Conservation (phyloP, 225 moss, liverwort and hornwort species). For the Marchantia polymorpha region DNA sequence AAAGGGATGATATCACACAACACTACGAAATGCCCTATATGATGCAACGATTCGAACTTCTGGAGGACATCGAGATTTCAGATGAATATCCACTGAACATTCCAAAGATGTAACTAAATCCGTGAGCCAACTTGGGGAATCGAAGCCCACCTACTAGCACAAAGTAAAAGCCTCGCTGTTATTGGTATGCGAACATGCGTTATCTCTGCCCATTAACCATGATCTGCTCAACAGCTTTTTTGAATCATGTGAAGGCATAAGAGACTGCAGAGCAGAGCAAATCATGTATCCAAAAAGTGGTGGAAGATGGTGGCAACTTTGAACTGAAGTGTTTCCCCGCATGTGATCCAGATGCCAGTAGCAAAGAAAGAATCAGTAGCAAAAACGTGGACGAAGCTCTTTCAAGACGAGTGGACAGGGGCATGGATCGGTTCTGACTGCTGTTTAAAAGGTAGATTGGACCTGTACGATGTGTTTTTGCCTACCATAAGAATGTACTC, state of each 20-base stretch:
- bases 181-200: not conserved
- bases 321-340: not conserved
- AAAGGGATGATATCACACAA: too few species aligned
- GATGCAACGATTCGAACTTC: too few species aligned
- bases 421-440: too few species aligned
- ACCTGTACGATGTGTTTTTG: not conserved
- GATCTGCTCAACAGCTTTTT: not conserved
- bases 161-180: not conserved
- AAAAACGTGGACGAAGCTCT: not conserved
- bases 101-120: not conserved
- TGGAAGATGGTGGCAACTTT: not conserved
- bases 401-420: not conserved
- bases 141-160: not conserved
- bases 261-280: not conserved
- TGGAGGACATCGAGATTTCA: too few species aligned
- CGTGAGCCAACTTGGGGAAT: not conserved
- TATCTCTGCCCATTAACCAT: not conserved
- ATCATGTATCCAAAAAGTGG: not conserved
- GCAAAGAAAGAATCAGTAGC: not conserved
- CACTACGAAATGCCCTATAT: too few species aligned
- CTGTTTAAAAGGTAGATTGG: too few species aligned
- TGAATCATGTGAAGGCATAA: not conserved
- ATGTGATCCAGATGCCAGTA: not conserved
- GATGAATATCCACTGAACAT: too few species aligned
- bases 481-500: not conserved